Percentiles rank a stretch among this genome's conserved stretches.
Conservation (phyloP, 2,329 filamentous ascomycete species). For the Teratosphaeria pseudoeucalypti region DNA sequence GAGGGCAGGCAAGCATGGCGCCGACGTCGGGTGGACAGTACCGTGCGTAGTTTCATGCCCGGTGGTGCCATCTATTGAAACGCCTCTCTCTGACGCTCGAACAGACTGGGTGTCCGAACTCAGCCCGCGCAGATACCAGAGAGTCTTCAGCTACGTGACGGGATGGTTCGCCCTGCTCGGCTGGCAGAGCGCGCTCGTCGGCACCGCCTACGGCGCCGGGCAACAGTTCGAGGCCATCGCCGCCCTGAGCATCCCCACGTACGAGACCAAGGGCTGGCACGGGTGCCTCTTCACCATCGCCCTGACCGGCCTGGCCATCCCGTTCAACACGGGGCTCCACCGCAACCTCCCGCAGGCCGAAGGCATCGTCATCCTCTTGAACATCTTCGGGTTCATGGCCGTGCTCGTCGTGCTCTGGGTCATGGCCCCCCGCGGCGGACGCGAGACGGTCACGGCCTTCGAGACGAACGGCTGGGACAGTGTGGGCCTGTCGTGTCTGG, state of each 20-base stretch:
- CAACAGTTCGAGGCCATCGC: not conserved
- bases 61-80: no score
- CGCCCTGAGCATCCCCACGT: not conserved
- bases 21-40: conserved; percentile 7
- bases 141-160: conserved; percentile 12
- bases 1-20: not conserved
- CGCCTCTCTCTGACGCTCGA: no score
- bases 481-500: conserved; percentile 22
- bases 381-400: not conserved
- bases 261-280: conserved; percentile 33
- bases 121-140: not conserved
- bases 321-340: conserved; percentile 31
- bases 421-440: conserved; percentile 13
- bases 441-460: conserved; percentile 25
- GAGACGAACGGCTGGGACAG: conserved; percentile 30
- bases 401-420: conserved; percentile 2
- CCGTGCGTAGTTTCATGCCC: conserved; percentile 1
- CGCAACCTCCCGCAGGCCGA: conserved; percentile 28
- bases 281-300: conserved; percentile 40
- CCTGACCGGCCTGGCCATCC: conserved; percentile 33
- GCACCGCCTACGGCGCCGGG: not conserved
- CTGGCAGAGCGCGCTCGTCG: conserved; percentile 3
- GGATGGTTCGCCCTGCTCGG: conserved; percentile 6
- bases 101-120: not conserved
- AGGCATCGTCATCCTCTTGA: conserved; percentile 24